Percentiles rank a stretch among this genome's conserved stretches.
Conservation (phyloP, 805 yeast genomes). For the Pichia ethanolica region DNA sequence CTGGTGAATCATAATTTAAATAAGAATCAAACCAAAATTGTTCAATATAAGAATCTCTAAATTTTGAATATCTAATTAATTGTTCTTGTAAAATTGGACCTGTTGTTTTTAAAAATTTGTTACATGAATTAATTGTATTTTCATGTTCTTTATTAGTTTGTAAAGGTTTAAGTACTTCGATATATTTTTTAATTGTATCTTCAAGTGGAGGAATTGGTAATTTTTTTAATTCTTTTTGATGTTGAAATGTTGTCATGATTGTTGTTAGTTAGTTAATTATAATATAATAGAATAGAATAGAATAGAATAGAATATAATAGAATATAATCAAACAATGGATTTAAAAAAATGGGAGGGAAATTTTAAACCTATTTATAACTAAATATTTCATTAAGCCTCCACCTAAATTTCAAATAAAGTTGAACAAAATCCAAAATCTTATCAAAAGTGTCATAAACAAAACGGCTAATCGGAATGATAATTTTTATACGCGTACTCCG, state of each 20-base stretch:
- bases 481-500: background rate
- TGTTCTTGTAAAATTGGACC: conserved; percentile 57
- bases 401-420: no score
- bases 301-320: no score
- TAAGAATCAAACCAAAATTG: conserved; percentile 94
- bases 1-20: conserved; percentile 79
- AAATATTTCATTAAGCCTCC: no score
- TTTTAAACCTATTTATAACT: no score
- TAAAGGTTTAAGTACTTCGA: conserved; percentile 66
- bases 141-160: conserved; percentile 69
- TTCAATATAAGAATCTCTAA: conserved; percentile 76
- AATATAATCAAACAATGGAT: no score
- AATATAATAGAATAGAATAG: no score
- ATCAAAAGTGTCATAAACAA: no score
- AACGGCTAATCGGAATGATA: conserved; percentile 11
- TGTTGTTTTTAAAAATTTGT: conserved; percentile 44
- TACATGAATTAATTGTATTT: conserved; percentile 52
- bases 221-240: conserved; percentile 51
- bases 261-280: no score
- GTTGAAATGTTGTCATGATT: conserved; percentile 38
- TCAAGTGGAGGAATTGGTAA: conserved; percentile 76
- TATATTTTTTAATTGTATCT: conserved; percentile 59
- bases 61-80: conserved; percentile 51
- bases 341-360: no score
- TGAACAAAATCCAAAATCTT: no score